Percentiles rank a stretch among this genome's conserved stretches.
Evolutionary conservation across 805 yeast genomes (phyloP).

Genomic region (Nakazawaea laoshanensis): DNA sequence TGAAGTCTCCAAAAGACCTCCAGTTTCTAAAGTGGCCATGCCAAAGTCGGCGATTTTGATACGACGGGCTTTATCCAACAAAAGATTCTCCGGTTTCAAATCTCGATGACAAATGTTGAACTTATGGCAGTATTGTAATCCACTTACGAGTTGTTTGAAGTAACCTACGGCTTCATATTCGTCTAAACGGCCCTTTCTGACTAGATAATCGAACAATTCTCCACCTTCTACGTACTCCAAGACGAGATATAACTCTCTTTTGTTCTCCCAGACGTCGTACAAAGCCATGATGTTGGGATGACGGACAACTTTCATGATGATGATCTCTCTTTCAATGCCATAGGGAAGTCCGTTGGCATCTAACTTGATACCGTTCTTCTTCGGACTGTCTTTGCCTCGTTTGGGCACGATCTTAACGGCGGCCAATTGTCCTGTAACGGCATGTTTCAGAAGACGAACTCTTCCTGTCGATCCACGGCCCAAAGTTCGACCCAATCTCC

Average conservation of each 20-base stretch:
- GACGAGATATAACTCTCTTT: slow-evolving; percentile 74
- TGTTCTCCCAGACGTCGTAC: slow-evolving; percentile 84
- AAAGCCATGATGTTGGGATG: slow-evolving; percentile 74
- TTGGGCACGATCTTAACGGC: slow-evolving; percentile 97
- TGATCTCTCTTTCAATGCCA: slow-evolving; percentile 82
- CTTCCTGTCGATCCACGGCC: slow-evolving; percentile 98
- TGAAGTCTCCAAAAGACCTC: slow-evolving; percentile 79
- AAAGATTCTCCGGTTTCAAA: slow-evolving; percentile 70
- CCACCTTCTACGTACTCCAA: slow-evolving; percentile 97
- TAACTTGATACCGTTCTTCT: slow-evolving; percentile 27
- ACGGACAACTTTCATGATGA: slow-evolving; percentile 72
- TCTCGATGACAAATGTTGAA: slow-evolving; percentile 70
- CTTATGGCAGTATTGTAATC: slow-evolving; percentile 59
- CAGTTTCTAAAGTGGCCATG: slow-evolving; percentile 94
- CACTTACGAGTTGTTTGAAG: slow-evolving; percentile 65
- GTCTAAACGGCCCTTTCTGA: slow-evolving; percentile 79
- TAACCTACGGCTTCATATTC: slow-evolving; percentile 87
- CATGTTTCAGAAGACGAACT: slow-evolving; percentile 85
- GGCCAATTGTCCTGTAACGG: slow-evolving; percentile 78
- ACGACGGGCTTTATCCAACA: slow-evolving; percentile 74
- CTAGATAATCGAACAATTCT: slow-evolving; percentile 85
- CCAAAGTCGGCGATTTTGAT: slow-evolving; percentile 98
- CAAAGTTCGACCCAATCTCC: slow-evolving; percentile 91
- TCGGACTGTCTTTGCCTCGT: slow-evolving; percentile 42
- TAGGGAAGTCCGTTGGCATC: slow-evolving; percentile 57